phyloP scores from a whole-genome alignment of 1,284 basidiomycete genomes.

The Apiotrichum mycotoxinovorans region DNA sequence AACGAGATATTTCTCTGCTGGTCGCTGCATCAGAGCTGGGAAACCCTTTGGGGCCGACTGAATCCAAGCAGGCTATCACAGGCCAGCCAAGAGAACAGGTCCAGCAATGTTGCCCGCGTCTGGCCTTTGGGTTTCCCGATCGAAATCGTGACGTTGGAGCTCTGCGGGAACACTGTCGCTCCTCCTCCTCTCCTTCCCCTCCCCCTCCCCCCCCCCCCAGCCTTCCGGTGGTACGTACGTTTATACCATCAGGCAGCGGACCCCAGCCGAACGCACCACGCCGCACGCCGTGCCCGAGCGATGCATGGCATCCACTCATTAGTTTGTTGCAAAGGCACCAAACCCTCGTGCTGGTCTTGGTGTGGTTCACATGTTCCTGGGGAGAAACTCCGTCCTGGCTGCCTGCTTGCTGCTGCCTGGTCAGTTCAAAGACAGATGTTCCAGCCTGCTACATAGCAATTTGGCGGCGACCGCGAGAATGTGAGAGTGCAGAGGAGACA shows the following conservation, averaged over 20 bases:
- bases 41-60: too few species aligned
- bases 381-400: too few species aligned
- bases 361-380: too few species aligned
- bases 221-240: background rate
- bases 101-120: background rate
- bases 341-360: background rate
- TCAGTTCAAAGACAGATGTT: too few species aligned
- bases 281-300: background rate
- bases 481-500: too few species aligned
- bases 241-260: too few species aligned
- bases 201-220: background rate
- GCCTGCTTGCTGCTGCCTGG: too few species aligned
- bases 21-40: too few species aligned
- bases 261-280: too few species aligned
- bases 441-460: too few species aligned
- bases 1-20: too few species aligned
- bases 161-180: background rate
- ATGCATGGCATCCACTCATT: background rate
- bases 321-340: background rate
- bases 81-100: background rate
- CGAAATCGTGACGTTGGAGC: slow-evolving; percentile 1
- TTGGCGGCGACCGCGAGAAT: too few species aligned
- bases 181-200: background rate
- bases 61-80: background rate
- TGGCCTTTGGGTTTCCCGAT: background rate